phyloP scores from a whole-genome alignment of 192 early-diverging fungal species.

The Coemansia sp. region DNA sequence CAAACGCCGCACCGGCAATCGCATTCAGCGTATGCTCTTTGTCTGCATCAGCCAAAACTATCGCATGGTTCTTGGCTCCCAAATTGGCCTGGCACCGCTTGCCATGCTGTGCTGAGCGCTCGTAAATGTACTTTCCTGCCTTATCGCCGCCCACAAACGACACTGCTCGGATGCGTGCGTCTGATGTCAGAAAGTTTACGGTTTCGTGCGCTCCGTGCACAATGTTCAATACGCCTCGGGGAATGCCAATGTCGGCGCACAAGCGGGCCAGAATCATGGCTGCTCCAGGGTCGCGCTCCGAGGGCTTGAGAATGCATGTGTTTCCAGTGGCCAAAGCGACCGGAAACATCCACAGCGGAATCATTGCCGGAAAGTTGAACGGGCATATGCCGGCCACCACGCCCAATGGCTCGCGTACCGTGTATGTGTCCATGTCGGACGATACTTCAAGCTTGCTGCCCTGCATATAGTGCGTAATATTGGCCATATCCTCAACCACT shows the following conservation, averaged over 20 bases:
- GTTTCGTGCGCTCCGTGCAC: conserved; percentile 86
- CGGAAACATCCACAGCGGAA: conserved; percentile 95
- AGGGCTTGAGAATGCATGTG: conserved; percentile 89
- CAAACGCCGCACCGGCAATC: conserved; percentile 91
- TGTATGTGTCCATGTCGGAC: conserved; percentile 95
- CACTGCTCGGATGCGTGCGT: conserved; percentile 83
- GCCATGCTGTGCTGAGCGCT: conserved; percentile 81
- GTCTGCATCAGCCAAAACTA: conserved; percentile 91
- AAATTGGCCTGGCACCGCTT: conserved; percentile 97
- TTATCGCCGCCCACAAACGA: conserved; percentile 91
- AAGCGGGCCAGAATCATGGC: conserved; percentile 85
- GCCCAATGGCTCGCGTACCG: conserved; percentile 87
- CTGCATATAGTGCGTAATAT: conserved; percentile 76
- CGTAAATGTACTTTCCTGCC: conserved; percentile 88
- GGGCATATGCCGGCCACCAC: conserved; percentile 93
- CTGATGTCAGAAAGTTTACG: conserved; percentile 89
- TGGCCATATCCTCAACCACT: conserved; percentile 83
- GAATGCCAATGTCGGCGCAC: conserved; percentile 86
- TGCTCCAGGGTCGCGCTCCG: conserved; percentile 91
- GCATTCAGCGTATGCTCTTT: conserved; percentile 93
- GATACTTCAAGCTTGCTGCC: conserved; percentile 81
- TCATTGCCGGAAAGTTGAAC: conserved; percentile 98
- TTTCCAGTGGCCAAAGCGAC: conserved; percentile 91
- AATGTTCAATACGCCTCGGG: conserved; percentile 86
- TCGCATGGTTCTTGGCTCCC: conserved; percentile 97